Evolutionary conservation across 2,329 filamentous ascomycete species (phyloP).

Genomic region (Exophiala oligosperma): DNA sequence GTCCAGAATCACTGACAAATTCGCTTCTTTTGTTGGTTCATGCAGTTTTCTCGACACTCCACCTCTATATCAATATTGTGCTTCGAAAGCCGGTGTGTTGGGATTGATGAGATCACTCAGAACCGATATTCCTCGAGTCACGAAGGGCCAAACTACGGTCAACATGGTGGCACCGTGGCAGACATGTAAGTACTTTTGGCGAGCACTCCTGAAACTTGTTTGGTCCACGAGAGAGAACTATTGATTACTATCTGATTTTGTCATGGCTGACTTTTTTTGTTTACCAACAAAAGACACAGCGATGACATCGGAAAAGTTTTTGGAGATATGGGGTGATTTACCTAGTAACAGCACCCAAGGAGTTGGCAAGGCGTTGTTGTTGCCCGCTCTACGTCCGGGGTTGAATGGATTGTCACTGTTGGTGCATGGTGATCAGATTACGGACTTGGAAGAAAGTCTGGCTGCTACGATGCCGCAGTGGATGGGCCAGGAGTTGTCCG

Average conservation of each 20-base stretch:
- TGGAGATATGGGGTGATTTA: constrained; percentile 27
- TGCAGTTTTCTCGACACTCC: constrained; percentile 5
- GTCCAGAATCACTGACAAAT: too few relatives aligned
- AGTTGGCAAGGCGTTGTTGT: constrained; percentile 26
- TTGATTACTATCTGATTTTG: too few relatives aligned
- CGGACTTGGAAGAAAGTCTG: constrained; percentile 31
- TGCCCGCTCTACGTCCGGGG: constrained; percentile 23
- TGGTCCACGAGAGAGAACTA: neutral
- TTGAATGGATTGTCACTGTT: constrained; percentile 32
- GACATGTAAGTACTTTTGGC: constrained; percentile 14
- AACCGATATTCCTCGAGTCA: constrained; percentile 9
- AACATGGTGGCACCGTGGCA: constrained; percentile 25
- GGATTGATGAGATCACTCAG: constrained; percentile 30
- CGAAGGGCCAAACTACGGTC: constrained; percentile 12
- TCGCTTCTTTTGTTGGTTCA: too few relatives aligned
- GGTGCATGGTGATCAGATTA: constrained; percentile 29
- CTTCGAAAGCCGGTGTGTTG: constrained; percentile 31
- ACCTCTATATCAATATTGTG: constrained; percentile 6
- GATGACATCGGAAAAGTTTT: constrained; percentile 4
- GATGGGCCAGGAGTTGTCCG: constrained; percentile 37
- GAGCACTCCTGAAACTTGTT: too few relatives aligned
- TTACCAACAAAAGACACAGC: constrained; percentile 4
- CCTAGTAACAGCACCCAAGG: constrained; percentile 30
- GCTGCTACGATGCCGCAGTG: constrained; percentile 28
- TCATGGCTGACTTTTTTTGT: constrained; percentile 1